Evolutionary conservation across 2,329 filamentous ascomycete species (phyloP), one percentile per base, ranked within the genome.

Genomic region (Hirsutella minnesotensis): DNA sequence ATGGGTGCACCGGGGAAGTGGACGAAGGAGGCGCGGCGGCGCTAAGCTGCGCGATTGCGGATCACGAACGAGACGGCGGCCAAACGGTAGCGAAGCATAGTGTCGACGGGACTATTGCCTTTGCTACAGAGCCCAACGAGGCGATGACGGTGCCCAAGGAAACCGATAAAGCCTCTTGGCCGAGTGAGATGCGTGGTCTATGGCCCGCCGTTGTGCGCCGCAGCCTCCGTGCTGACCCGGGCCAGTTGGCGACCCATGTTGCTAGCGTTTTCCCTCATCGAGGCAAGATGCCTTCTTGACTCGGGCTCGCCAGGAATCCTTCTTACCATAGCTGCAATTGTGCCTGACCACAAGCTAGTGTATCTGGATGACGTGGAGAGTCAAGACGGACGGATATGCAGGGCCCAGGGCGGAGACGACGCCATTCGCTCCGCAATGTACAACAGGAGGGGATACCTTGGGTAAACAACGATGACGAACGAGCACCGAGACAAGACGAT

Each of bases 341-440:
- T 43, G 42, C 42, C 42, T 40, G 38, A 43, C 12, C 19, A 29
- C 22, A 29, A 20, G 36, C 34, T 35, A 35, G 33, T 12, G 24
- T 30, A 31, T 34, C n/a, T 24, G 24, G 39, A 35, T 43, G 47
- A 47, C 47, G 47, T 47, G 44, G 41, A 19, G n/a, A 18, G n/a
- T 7, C 33, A 18, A 18, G 33, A 18, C 12, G 5, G 33, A 35
- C 4, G 15, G 33, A 18, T 19, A 35, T 35, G 42, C 43, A 43
- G 39, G 39, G 39, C 34, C 39, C 29, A 18, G 34, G 15, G 41
- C 24, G 37, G 40, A 34, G 41, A 7, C 21, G 34, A 20, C 3
- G 36, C 41, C 33, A 18, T n/a, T 18, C 16, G 33, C 33, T 35
- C 16, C 16, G 33, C 35, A 21, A 18, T 38, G 15, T n/a, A 16